Evolutionary conservation across 2,329 filamentous ascomycete species (phyloP), one percentile per base, ranked within the genome.

Genomic region (Trichophaea hybrida): DNA sequence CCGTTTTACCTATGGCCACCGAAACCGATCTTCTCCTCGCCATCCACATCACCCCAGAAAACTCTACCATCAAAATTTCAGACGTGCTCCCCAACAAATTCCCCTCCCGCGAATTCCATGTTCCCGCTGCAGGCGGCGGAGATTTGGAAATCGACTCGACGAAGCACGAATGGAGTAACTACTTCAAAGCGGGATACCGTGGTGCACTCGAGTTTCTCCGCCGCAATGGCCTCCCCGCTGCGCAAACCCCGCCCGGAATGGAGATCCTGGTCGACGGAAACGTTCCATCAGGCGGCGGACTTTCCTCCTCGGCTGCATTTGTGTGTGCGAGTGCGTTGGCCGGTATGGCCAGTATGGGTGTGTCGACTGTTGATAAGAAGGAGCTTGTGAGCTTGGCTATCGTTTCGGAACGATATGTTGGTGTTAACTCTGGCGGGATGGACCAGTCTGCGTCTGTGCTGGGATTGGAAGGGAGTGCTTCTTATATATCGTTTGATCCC

Each of bases 341-440:
- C 6, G 86, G 94, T 37, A 81, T 97, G 78, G 80, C 82, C 62
- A 90, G 90, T 55, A 94, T 96, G 72, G 86, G 87, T 37, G 82
- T 88, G 70, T 74, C 78, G 31, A 73, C 80, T 15, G 83, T 98
- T 32, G 85, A 94, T 72, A 97, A 97, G 78, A 93, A 85, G 66
- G 86, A 93, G 71, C 75, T 98, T 48, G 87, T 91, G 1, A 90
- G 97, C 74, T 78, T 97, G 55, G 90, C 93, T 24, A 91, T 98
- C 66, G 88, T 96, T 40, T 94, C 89, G 50, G 93, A 98, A 75
- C 82, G 93, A 59, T 84, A 86, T 13, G 93, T 97, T 3, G 93
- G 93, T 55, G 93, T 98, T 68, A 97, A 97, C 74, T 94, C 89
- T 4, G 93, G 93, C 72, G 93, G 87, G 85, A 97, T 98, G 93